Evolutionary conservation across 768 basidiomycete species (phyloP), one percentile per base, ranked within the genome.

Genomic region (Mycena alexandri): DNA sequence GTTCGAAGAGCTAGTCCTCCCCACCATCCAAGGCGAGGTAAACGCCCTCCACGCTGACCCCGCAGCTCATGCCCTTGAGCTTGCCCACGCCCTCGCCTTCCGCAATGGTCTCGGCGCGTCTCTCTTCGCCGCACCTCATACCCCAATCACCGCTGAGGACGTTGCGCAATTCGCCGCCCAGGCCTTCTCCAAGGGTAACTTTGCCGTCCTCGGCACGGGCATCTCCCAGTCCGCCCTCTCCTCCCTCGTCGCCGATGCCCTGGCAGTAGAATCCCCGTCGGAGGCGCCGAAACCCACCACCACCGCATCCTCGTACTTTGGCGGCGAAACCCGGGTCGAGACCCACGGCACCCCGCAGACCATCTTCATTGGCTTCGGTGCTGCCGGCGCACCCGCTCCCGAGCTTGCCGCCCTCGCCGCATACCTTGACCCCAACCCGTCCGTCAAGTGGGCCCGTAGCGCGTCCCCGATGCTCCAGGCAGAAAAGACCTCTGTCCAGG

Each of bases 11-110:
- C 89, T 87, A 60, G 93, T 95, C 48, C 79, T 87, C 5, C 92
- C 91, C 24, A 81, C 89, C 55, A 85, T 96, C 67, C 85, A 87
- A 59, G 84, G 88, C 61, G 97, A 99, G 75, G 81, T 90, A 50
- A 78, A 85, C 43, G 81, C 87, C 24, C 93, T 90, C 16, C 76
- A 81, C 50, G 78, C 83, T 52, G 83, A 92, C 65, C 89, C 94
- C 10, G 83, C 86, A 24, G 85, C 87, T 2, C 84, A 85, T 72
- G 96, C 96, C 46, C 69, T 99, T 63, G 97, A 99, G 75, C 82
- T 91, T 42, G 96, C 95, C 5, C 97, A 99, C 78, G 79, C 87
- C 48, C 84, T 96, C 64, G 96, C 97, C 48, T 99, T 99, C 93
- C 95, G 96, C 75, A 85, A 84, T 47, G 97, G 97, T 17, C 95